Conservation (phyloP, 768 basidiomycete genomes). For the Russula compacta region DNA sequence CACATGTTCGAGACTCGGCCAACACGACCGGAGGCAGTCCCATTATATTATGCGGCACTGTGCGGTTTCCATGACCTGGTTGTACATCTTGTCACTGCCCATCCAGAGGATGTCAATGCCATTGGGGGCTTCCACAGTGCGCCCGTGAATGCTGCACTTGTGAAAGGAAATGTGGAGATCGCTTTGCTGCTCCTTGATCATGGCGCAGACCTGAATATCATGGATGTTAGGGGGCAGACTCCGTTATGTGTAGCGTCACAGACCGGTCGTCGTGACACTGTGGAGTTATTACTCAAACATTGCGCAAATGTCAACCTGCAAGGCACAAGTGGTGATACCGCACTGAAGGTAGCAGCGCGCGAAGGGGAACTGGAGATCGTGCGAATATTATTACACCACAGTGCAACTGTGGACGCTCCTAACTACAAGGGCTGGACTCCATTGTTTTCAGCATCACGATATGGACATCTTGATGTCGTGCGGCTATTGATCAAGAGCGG, state of each 20-base stretch:
- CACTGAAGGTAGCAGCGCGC: too few species aligned
- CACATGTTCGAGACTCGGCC: neutral
- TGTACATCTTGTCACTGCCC: neutral
- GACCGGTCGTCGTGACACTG: too few species aligned
- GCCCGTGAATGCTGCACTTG: neutral
- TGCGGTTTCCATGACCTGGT: neutral
- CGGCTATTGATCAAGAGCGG: neutral
- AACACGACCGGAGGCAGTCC: neutral
- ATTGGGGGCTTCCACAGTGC: neutral
- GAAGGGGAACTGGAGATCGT: too few species aligned
- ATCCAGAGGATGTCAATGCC: neutral
- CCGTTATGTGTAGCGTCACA: too few species aligned
- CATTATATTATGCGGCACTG: conserved; percentile 1
- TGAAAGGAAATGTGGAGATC: neutral
- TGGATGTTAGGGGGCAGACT: too few species aligned
- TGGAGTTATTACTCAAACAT: too few species aligned
- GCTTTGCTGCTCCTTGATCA: neutral
- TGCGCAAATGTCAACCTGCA: too few species aligned
- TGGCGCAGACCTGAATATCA: neutral
- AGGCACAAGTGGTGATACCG: too few species aligned
- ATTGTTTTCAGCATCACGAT: neutral
- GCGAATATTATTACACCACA: too few species aligned
- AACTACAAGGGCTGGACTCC: neutral
- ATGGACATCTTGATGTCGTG: neutral
- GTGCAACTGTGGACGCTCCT: neutral